Percentiles rank a stretch among this genome's conserved stretches.
These are phyloP conservation scores for Senecio squalidus DNA, from an alignment of 140 eudicot species.

Conservation along the genomic window DNA sequence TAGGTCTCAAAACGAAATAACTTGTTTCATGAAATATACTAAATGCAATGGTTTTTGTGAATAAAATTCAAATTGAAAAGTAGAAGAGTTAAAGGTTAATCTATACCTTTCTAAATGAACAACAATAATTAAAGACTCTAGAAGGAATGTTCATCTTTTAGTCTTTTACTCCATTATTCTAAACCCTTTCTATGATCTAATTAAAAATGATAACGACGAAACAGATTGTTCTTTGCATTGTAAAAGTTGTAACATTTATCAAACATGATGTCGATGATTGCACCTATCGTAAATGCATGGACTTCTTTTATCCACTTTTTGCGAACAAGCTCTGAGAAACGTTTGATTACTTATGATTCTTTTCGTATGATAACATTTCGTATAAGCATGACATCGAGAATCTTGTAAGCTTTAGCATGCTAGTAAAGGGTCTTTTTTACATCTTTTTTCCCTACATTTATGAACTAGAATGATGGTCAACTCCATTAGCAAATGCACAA, in stretches of 20 bases:
- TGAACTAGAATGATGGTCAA: constrained; percentile 37
- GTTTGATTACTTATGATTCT: constrained; percentile 27
- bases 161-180: constrained; percentile 6
- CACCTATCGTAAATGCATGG: neutral
- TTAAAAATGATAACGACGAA: neutral
- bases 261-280: constrained; percentile 14
- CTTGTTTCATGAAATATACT: neutral
- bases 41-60: neutral
- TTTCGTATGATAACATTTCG: constrained; percentile 20
- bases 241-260: neutral
- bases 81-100: too few species aligned
- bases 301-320: constrained; percentile 10
- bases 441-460: constrained; percentile 23
- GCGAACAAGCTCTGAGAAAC: constrained; percentile 12
- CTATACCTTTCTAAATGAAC: too few species aligned
- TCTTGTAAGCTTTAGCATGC: constrained; percentile 29
- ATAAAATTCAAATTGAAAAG: too few species aligned
- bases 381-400: constrained; percentile 35
- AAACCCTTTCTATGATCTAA: neutral
- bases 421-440: constrained; percentile 23
- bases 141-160: neutral
- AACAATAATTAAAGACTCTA: constrained; percentile 7
- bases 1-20: neutral
- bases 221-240: neutral
- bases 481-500: constrained; percentile 33